Evolutionary conservation across 768 basidiomycete species (phyloP), one percentile per base, ranked within the genome.

Genomic region (Boletus eberwhitei): DNA sequence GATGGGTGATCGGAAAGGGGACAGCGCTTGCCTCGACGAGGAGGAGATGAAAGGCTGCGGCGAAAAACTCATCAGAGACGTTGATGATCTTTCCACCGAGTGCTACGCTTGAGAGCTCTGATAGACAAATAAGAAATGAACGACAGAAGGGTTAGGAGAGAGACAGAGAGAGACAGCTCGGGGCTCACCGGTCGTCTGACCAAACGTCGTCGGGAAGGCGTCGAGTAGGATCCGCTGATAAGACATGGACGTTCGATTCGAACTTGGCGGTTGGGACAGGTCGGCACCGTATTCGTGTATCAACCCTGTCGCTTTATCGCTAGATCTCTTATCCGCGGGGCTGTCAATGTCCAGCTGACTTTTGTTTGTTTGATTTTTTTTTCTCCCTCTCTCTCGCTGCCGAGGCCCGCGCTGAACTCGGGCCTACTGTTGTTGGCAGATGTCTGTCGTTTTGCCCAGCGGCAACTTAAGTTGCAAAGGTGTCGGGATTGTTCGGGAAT

Each of bases 11-110:
- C 17, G 3, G 13, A 16, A 8, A 19, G 19, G 19, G 38, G 4
- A 29, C 29, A 32, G 32, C 8, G 38, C 81, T 63, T 57, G 92
- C 95, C 73, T 87, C 85, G 40, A 90, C 87, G 46, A 89, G 79
- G 50, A 99, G 78, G 24, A 99, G 76, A 73, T 96, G 85, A 58
- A 73, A 80, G 0, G 90, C 93, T 61, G 87, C 83, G 11, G 92
- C 93, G 65, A 99, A 99, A 78, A 98, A 99, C 59, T 99, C 93
- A 70, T 99, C 97, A 2, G 94, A 97, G 43, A 90, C 85, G 2
- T 80, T 77, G 32, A 87, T 66, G 60, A 98, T 75, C 54, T 78
- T 71, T 3, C 86, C 94, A 17, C 93, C 96, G 13, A 98, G 75
- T 0, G 86, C 85, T 17, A 85, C 86, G 57, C 89, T 91, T 31